Evolutionary conservation across 257 asterid species (phyloP), one percentile per base, ranked within the genome.

Genomic region (Henckelia pumila): DNA sequence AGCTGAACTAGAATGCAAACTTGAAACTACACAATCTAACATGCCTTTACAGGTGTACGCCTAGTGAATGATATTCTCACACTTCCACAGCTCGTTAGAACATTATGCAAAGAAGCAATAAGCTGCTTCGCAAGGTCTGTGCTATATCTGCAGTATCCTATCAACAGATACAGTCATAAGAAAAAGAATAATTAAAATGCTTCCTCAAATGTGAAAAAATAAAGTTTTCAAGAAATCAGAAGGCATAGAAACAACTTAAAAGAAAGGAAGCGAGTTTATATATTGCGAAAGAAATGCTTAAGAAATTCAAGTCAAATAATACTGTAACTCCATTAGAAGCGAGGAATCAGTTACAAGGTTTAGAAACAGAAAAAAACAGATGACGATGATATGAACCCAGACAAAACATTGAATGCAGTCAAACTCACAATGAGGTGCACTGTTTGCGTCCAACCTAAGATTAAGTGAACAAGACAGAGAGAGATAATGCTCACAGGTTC

Each of bases 61-160:
- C 98, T 85, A 56, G 99, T 87, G 87, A 94, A 88, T 20, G 96
- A 88, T 72, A 94, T 89, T 79, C 96, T 85, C 76, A 94, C 84
- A 63, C 89, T 88, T 74, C 97, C 96, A 81, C 96, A 94, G 79
- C 89, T 89, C 5, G 81, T 76, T 68, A 94, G 88, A 74, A 87
- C 89, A 84, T 80, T 88, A 69, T 83, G 93, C 77, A 94, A 84
- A 65, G 96, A 91, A 40, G 84, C 63, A 20, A 69, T 56, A 76
- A 94, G 79, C 72, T 91, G 99, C 71, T 82, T 89, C 17, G 95
- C 93, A 14, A 94, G 96, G 88, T 94, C 96, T 63, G 79, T 68
- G 73, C 99, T 76, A 78, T 88, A 91, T 75, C 74, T 81, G 86
- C 99, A 94, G 82, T 80, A 78, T 77, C 99, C 99, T 94, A 67